phyloP scores from a whole-genome alignment of 2,329 filamentous ascomycete species.

The Sordariomycetes sp. region DNA sequence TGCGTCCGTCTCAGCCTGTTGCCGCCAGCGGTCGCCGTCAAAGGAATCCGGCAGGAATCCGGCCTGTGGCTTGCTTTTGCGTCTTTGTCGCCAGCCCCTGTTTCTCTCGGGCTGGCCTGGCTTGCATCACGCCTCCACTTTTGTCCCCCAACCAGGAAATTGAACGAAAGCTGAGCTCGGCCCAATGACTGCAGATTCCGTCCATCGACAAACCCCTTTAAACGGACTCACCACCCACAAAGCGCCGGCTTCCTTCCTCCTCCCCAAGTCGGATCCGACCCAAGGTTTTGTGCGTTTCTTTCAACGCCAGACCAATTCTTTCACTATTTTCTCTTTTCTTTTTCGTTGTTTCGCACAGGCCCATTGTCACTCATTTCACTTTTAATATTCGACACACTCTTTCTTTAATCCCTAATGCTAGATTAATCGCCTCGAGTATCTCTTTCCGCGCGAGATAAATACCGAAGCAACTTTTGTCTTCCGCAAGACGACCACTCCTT shows the following conservation, averaged over 20 bases:
- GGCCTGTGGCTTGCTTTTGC: neutral
- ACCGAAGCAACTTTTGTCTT: conserved; percentile 7
- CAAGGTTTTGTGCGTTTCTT: neutral
- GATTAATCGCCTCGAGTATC: conserved; percentile 7
- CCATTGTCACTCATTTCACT: conserved; percentile 47
- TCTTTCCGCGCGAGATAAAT: conserved; percentile 7
- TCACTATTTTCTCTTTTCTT: conserved; percentile 23
- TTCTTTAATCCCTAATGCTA: conserved; percentile 13
- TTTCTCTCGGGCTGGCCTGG: conserved; percentile 1
- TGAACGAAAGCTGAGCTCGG: conserved; percentile 19
- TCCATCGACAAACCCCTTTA: conserved; percentile 34
- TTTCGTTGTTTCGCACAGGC: conserved; percentile 30
- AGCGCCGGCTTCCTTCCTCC: neutral
- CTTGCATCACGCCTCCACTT: conserved; percentile 6
- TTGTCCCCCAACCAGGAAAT: conserved; percentile 2
- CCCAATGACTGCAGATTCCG: conserved; percentile 25
- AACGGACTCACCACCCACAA: conserved; percentile 13
- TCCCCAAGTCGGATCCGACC: neutral
- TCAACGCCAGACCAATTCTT: conserved; percentile 6
- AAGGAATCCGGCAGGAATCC: neutral
- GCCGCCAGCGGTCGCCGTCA: neutral
- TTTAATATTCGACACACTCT: conserved; percentile 17
- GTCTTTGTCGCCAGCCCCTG: neutral
- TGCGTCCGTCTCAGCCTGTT: neutral
- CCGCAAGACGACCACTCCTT: conserved; percentile 24